Evolutionary conservation across 192 early-diverging fungal genomes (phyloP).

Genomic region (Umbelopsis vinacea): DNA sequence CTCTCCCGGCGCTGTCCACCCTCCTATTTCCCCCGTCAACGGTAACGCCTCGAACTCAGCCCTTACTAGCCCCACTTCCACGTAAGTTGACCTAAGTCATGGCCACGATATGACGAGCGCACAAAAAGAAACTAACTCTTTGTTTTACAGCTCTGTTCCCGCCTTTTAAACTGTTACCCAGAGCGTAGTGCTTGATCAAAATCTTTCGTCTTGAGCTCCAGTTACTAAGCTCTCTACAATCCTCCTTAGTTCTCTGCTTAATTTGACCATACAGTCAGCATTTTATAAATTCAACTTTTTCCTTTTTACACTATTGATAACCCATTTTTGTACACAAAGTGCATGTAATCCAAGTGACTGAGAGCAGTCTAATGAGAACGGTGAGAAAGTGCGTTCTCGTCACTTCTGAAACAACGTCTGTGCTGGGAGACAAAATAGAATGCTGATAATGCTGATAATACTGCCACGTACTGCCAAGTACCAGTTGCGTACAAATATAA

Average conservation of each 20-base stretch:
- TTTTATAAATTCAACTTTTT: slow-evolving; percentile 16
- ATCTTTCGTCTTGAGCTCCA: slow-evolving; percentile 11
- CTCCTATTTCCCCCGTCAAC: slow-evolving; percentile 11
- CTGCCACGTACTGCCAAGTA: no score
- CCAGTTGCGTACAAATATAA: no score
- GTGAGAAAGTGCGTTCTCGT: not conserved
- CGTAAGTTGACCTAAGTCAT: slow-evolving; percentile 7
- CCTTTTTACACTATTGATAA: not conserved
- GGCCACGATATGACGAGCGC: not conserved
- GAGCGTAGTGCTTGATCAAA: not conserved
- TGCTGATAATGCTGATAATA: no score
- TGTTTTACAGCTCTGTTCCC: slow-evolving; percentile 9
- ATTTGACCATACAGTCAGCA: slow-evolving; percentile 11
- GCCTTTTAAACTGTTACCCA: slow-evolving; percentile 14
- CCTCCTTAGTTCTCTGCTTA: slow-evolving; percentile 22
- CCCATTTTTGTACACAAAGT: not conserved
- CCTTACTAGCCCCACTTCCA: slow-evolving; percentile 26
- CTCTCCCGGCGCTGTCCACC: slow-evolving; percentile 22
- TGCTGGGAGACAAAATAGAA: no score
- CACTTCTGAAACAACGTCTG: not conserved
- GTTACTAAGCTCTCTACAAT: slow-evolving; percentile 5
- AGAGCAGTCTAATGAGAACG: not conserved
- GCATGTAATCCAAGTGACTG: not conserved
- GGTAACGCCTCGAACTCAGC: slow-evolving; percentile 4
- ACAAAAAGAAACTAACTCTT: not conserved